These are phyloP conservation scores for Aspergillus niger DNA, from an alignment of 2,329 filamentous ascomycete species.

Conservation along the genomic window DNA sequence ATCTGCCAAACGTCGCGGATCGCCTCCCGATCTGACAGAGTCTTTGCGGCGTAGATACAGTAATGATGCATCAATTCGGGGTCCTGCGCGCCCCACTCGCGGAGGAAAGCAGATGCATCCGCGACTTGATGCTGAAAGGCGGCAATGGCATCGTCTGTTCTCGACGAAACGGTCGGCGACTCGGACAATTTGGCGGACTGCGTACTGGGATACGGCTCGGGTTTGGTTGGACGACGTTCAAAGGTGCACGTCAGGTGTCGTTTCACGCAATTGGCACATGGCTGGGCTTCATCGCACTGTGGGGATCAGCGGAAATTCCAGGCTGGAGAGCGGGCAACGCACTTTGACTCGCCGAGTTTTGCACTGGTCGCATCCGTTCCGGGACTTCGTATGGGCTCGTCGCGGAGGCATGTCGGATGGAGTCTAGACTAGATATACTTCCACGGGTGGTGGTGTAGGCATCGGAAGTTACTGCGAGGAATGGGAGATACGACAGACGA, in stretches of 20 bases:
- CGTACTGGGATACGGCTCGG: neutral
- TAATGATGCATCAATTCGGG: conserved; percentile 46
- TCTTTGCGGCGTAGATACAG: conserved; percentile 36
- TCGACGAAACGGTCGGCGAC: conserved; percentile 31
- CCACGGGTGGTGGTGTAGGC: neutral
- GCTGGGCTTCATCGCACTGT: conserved; percentile 31
- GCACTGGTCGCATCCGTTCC: conserved; percentile 31
- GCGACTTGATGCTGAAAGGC: conserved; percentile 1
- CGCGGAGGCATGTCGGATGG: conserved; percentile 23
- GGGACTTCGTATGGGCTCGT: conserved; percentile 30
- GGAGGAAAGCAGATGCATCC: conserved; percentile 3
- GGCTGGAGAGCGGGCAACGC: neutral
- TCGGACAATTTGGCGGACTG: conserved; percentile 9
- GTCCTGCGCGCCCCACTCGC: conserved; percentile 15
- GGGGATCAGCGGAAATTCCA: neutral
- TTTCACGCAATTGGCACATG: conserved; percentile 30
- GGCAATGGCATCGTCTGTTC: neutral
- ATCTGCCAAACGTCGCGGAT: conserved; percentile 9
- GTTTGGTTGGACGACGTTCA: conserved; percentile 1
- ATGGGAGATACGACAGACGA: neutral
- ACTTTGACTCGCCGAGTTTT: conserved; percentile 30
- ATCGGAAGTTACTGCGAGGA: neutral
- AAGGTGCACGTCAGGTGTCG: conserved; percentile 23
- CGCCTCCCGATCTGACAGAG: conserved; percentile 16
- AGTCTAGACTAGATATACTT: too few relatives aligned